Conservation (phyloP, 2,329 filamentous ascomycete species). For the Pseudogymnoascus sp. region DNA sequence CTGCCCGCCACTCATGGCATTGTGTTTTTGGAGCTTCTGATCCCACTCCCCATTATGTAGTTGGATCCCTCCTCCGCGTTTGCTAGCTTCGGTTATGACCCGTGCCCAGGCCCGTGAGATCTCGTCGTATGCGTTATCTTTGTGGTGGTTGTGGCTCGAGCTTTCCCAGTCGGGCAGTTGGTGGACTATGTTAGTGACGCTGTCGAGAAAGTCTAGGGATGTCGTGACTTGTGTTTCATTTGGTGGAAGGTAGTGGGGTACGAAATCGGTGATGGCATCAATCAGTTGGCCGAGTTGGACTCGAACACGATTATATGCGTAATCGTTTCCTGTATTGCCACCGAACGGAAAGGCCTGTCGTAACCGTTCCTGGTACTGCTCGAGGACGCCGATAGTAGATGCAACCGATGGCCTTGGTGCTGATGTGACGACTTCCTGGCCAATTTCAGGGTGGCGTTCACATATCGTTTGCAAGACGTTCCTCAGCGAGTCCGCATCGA, state of each 20-base stretch:
- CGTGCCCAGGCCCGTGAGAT: constrained; percentile 88
- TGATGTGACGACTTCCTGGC: constrained; percentile 70
- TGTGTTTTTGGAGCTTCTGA: constrained; percentile 75
- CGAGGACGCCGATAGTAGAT: constrained; percentile 70
- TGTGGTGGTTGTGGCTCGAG: constrained; percentile 81
- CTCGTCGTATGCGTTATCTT: constrained; percentile 92
- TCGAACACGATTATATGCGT: constrained; percentile 87
- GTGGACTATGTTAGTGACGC: constrained; percentile 84
- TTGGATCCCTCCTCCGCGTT: constrained; percentile 82
- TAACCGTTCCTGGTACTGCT: constrained; percentile 71
- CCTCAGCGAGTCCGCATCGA: constrained; percentile 77
- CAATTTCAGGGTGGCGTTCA: constrained; percentile 78
- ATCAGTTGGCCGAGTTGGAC: constrained; percentile 72
- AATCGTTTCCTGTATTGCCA: constrained; percentile 77
- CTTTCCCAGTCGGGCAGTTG: constrained; percentile 85
- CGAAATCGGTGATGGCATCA: constrained; percentile 88
- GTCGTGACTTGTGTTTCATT: constrained; percentile 75
- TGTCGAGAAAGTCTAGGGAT: constrained; percentile 81
- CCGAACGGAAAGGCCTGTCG: constrained; percentile 76
- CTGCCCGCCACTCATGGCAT: constrained; percentile 74
- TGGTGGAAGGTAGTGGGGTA: constrained; percentile 88
- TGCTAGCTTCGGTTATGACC: constrained; percentile 83
- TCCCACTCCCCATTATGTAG: constrained; percentile 91
- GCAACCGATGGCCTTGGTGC: constrained; percentile 81
- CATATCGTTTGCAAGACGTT: constrained; percentile 84